Percentiles rank a stretch among this genome's conserved stretches.
phyloP scores from a whole-genome alignment of 1,284 basidiomycete genomes.

The Pseudozyma hubeiensis region DNA sequence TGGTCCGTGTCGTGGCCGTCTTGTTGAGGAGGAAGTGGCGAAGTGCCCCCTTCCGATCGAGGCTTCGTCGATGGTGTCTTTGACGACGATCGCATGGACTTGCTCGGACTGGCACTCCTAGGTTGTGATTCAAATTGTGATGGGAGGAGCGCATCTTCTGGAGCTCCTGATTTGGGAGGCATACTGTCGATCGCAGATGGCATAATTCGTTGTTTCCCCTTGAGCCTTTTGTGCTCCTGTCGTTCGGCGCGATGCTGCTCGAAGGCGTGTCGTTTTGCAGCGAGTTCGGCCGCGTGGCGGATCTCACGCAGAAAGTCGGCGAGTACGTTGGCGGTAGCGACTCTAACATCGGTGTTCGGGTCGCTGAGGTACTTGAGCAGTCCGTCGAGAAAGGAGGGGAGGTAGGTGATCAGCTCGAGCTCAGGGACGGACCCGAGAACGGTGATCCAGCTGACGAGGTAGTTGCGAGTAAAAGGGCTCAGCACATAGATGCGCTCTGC shows the following conservation, averaged over 20 bases:
- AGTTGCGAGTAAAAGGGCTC: slow-evolving; percentile 94
- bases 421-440: slow-evolving; percentile 97
- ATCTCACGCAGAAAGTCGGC: slow-evolving; percentile 92
- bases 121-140: slow-evolving; percentile 33
- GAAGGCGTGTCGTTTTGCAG: slow-evolving; percentile 25
- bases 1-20: slow-evolving; percentile 3
- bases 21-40: slow-evolving; percentile 18
- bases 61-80: slow-evolving; percentile 10
- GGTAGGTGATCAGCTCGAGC: slow-evolving; percentile 90
- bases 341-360: slow-evolving; percentile 90
- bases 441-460: slow-evolving; percentile 95
- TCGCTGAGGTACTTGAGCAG: slow-evolving; percentile 91
- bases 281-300: slow-evolving; percentile 58
- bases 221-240: slow-evolving; percentile 67
- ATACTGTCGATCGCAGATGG: not conserved
- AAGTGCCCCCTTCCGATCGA: slow-evolving; percentile 19
- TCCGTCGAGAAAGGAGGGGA: slow-evolving; percentile 94
- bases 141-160: slow-evolving; percentile 70
- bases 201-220: slow-evolving; percentile 71
- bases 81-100: slow-evolving; percentile 16
- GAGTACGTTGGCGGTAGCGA: slow-evolving; percentile 89
- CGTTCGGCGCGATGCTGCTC: slow-evolving; percentile 37
- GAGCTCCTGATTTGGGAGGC: not conserved
- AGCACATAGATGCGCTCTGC: slow-evolving; percentile 93
- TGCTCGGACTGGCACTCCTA: slow-evolving; percentile 32